Conservation (phyloP, 2,329 filamentous ascomycete genomes). For the Didymella arachidicola region DNA sequence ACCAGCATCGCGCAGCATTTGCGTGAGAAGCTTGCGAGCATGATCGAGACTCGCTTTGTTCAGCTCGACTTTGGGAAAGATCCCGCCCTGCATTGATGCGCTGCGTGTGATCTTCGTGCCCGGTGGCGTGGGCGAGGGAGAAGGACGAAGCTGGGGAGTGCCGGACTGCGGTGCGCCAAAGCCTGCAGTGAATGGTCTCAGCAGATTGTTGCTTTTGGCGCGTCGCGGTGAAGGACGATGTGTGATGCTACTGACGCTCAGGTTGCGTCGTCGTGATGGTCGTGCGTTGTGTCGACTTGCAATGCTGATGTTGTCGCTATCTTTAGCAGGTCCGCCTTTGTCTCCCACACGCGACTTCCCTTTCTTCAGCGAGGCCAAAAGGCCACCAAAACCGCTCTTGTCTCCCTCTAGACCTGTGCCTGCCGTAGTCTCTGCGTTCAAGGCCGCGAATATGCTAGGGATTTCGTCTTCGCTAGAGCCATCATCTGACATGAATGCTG, state of each 20-base stretch:
- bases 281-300: constrained; percentile 68
- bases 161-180: constrained; percentile 39
- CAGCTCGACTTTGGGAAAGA: constrained; percentile 79
- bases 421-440: constrained; percentile 69
- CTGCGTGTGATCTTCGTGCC: constrained; percentile 67
- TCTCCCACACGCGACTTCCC: constrained; percentile 76
- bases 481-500: constrained; percentile 93
- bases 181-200: constrained; percentile 59
- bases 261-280: constrained; percentile 75
- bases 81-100: constrained; percentile 79
- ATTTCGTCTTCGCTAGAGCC: constrained; percentile 93
- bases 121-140: constrained; percentile 38
- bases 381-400: constrained; percentile 73
- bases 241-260: constrained; percentile 81
- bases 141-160: constrained; percentile 36
- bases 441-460: constrained; percentile 79
- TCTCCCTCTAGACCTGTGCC: constrained; percentile 74
- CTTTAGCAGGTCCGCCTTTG: constrained; percentile 74
- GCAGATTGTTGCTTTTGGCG: constrained; percentile 62
- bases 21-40: constrained; percentile 82
- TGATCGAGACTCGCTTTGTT: constrained; percentile 89
- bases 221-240: constrained; percentile 76
- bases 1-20: constrained; percentile 78
- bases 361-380: constrained; percentile 77
- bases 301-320: constrained; percentile 70